Percentiles rank a stretch among this genome's conserved stretches.
These are phyloP conservation scores for Millerago galiae DNA, from an alignment of 805 yeast genomes.

Conservation along the genomic window DNA sequence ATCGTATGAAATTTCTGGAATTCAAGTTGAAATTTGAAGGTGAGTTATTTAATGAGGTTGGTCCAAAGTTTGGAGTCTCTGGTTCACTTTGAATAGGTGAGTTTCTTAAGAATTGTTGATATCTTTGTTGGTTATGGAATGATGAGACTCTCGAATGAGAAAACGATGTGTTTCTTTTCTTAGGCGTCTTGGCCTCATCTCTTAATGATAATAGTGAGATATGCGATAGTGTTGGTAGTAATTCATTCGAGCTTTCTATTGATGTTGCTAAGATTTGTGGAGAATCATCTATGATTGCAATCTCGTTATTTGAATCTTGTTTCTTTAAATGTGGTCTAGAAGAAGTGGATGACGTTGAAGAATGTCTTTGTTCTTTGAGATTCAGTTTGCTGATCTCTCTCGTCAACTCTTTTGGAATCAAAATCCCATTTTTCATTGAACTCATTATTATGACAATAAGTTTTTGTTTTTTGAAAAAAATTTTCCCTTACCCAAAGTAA, in stretches of 20 bases:
- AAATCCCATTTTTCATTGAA: too few species aligned
- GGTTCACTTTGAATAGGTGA: constrained; percentile 9
- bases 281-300: constrained; percentile 19
- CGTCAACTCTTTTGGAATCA: background rate
- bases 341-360: background rate
- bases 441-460: too few species aligned
- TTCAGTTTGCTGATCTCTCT: background rate
- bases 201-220: constrained; percentile 21
- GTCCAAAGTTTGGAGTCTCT: constrained; percentile 20
- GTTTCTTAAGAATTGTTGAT: constrained; percentile 1
- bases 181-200: constrained; percentile 1
- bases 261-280: constrained; percentile 22
- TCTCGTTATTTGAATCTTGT: constrained; percentile 7
- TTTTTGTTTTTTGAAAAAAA: too few species aligned
- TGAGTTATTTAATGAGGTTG: constrained; percentile 17
- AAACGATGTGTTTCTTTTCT: constrained; percentile 9
- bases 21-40: constrained; percentile 17
- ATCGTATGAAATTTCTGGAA: too few species aligned
- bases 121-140: constrained; percentile 20
- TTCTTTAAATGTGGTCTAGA: background rate
- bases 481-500: too few species aligned
- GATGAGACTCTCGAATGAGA: constrained; percentile 12
- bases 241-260: constrained; percentile 10
- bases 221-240: constrained; percentile 18
- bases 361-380: too few species aligned